Percentiles rank a stretch among this genome's conserved stretches.
These are phyloP conservation scores for Trypanosomatidae sp. DNA, from an alignment of 208 protist genomes.

Conservation along the genomic window DNA sequence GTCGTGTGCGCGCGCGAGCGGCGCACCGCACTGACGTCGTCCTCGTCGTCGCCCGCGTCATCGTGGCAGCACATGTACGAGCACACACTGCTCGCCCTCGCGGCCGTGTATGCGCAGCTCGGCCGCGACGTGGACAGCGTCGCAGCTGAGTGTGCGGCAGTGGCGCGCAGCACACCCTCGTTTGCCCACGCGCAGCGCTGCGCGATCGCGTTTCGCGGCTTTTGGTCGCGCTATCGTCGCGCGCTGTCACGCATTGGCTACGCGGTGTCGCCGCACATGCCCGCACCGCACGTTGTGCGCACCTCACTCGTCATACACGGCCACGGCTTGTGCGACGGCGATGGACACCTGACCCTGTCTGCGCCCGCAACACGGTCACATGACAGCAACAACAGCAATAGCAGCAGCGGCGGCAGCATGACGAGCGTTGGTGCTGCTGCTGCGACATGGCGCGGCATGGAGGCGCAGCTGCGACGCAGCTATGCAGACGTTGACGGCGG, in stretches of 20 bases:
- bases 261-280: conserved; percentile 54
- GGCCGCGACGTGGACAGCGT: conserved; percentile 40
- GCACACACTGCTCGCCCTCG: conserved; percentile 29
- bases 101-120: conserved; percentile 42
- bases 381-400: no score
- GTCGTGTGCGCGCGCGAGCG: conserved; percentile 22
- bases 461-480: no score
- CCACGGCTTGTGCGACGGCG: no score
- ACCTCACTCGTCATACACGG: conserved; percentile 38
- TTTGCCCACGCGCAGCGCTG: conserved; percentile 25
- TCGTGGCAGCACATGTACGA: conserved; percentile 40
- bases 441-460: no score
- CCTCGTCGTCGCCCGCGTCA: no score
- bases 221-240: conserved; percentile 31
- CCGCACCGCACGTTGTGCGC: conserved; percentile 35
- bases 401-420: no score
- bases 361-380: no score
- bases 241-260: conserved; percentile 33
- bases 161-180: conserved; percentile 33
- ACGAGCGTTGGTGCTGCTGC: no score
- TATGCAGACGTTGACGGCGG: no score
- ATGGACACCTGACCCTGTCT: no score
- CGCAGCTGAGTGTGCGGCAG: conserved; percentile 22
- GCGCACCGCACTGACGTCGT: no score
- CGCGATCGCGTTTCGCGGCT: conserved; percentile 20